Evolutionary conservation across 257 asterid species (phyloP), one percentile per base, ranked within the genome.

Genomic region (Solanum paucissectum): DNA sequence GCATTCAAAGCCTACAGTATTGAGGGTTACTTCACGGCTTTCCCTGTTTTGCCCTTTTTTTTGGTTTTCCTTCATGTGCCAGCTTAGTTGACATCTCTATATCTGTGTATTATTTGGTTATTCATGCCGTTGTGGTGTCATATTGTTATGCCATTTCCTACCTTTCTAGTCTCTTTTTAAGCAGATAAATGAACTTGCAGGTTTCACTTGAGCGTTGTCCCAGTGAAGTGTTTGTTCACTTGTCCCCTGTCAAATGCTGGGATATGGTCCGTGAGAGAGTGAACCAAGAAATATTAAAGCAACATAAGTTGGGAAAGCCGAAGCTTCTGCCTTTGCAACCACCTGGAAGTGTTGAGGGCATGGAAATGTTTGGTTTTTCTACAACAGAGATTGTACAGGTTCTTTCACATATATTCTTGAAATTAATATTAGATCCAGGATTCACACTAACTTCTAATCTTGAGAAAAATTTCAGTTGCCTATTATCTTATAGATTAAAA

Each of bases 251-350:
- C 77, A 95, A 95, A 93, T 97, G 98, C 93, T 97, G 99, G 99
- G 99, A 97, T 89, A 86, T 97, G 95, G 98, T 97, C 82, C 91
- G 98, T 83, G 98, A 97, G 90, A 94, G 96, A 88, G 99, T 95
- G 91, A 97, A 97, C 90, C 94, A 91, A 71, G 98, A 95, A 93
- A 95, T 97, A 60, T 34, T 93, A 9, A 95, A 93, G 91, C 98
- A 94, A 88, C 99, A 97, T 89, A 95, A 95, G 90, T 90, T 95
- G 42, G 98, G 98, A 89, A 94, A 85, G 87, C 73, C 14, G 9
- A 94, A 93, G 37, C 99, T 97, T 88, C 98, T 95, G 89, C 99
- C 99, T 88, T 87, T 95, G 93, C 99, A 97, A 93, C 99, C 99
- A 76, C 99, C 98, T 21, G 99, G 99, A 85, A 97, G 99, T 92